Base-by-base conservation (phyloP, 2,329 filamentous ascomycete genomes). In the Emmonsiellopsis sp. region DNA sequence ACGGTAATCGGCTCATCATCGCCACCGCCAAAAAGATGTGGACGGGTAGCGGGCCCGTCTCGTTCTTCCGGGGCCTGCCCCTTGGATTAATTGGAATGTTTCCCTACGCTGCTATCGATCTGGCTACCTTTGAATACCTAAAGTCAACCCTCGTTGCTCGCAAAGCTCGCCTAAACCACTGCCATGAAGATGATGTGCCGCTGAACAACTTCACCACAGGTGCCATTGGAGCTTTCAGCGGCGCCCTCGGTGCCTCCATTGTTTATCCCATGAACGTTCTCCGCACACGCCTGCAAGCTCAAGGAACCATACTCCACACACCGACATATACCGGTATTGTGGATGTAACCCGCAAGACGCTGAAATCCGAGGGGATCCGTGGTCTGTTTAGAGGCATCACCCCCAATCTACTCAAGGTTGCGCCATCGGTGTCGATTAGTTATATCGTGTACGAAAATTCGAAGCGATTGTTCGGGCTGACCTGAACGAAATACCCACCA, bases 41-140 rank as follows among this genome's bases (percentile, higher is more conserved):
- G 76, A 79, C 78, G 42, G 81, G 84, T 55, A 87, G 88, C 55
- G 88, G 88, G 21, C 60, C 91, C 32, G 76, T 81, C 34, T 79
- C 87, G 6, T 92, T 90, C 58, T 98, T 97, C 69, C 88, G 92
- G 52, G 93, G 93, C 42, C 79, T 98, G 36, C 91, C 90, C 0
- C 93, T 97, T 81, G 93, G 93, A 13, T 78, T 98, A 3, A 74
- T 96, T 49, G 93, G 93, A 67, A 96, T 97, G 84, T 98, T 98
- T 63, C 93, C 93, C 0, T 98, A 97, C 69, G 92, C 90, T 42
- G 93, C 93, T 49, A 94, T 98, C 65, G 93, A 98, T 66, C 85
- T 98, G 64, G 89, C 88, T 59, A 95, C 89, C 0, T 98, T 97
- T 65, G 93, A 98, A 71, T 83, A 93, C 56, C 79, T 96, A 57